phyloP scores from a whole-genome alignment of 495 filamentous ascomycete genomes.

The Daldinia concentrica region DNA sequence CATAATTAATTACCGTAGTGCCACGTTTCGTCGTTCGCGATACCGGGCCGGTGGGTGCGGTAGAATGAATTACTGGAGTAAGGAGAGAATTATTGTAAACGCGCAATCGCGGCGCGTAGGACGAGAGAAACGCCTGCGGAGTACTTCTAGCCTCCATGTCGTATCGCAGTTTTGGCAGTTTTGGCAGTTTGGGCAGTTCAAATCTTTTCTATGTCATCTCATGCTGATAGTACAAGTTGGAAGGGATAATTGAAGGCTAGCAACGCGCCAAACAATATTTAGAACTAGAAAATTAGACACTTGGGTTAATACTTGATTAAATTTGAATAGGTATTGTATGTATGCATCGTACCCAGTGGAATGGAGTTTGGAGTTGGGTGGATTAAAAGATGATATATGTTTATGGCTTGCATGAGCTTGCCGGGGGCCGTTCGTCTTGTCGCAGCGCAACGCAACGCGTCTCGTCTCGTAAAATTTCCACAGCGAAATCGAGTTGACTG shows the following conservation, averaged over 20 bases:
- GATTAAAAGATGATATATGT: not conserved
- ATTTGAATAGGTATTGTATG: not conserved
- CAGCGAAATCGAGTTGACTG: not conserved
- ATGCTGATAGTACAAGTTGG: constrained; percentile 17
- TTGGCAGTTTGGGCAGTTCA: not conserved
- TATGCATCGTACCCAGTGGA: not conserved
- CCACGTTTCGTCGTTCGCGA: constrained; percentile 95
- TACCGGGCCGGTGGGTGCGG: constrained; percentile 68
- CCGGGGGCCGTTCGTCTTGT: constrained; percentile 23
- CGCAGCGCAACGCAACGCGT: constrained; percentile 37
- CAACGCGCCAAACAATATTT: constrained; percentile 21
- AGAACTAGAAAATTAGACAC: not conserved
- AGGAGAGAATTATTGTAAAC: constrained; percentile 93
- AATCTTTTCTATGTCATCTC: constrained; percentile 32
- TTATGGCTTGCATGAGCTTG: constrained; percentile 36
- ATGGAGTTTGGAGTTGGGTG: not conserved
- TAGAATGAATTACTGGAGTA: constrained; percentile 80
- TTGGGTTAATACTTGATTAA: not conserved
- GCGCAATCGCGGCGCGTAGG: constrained; percentile 90
- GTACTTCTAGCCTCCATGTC: constrained; percentile 56
- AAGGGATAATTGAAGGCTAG: constrained; percentile 6
- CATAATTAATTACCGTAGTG: constrained; percentile 95
- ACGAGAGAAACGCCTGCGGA: constrained; percentile 88
- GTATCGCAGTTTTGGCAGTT: constrained; percentile 6
- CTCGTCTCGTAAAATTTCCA: constrained; percentile 40